Percentiles rank a stretch among this genome's conserved stretches.
Evolutionary conservation across 1,139 yeast species (phyloP).

Genomic region (Magnusiomyces ingens): DNA sequence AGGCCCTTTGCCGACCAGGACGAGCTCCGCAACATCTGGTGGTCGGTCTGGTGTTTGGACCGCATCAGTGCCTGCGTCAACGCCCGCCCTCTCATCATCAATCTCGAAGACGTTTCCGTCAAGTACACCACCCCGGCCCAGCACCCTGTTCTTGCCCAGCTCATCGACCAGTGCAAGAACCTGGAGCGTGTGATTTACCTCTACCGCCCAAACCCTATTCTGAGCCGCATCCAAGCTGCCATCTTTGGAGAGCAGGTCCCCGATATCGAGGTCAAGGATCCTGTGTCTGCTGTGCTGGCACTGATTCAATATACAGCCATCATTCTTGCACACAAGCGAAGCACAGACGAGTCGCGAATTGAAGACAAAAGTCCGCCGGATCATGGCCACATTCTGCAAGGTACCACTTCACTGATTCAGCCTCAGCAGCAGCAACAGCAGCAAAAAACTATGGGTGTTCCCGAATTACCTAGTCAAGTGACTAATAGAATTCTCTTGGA

Average conservation of each 20-base stretch:
- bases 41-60: slow-evolving; percentile 39
- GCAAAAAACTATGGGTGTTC: background rate
- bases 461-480: background rate
- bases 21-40: slow-evolving; percentile 35
- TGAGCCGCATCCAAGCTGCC: slow-evolving; percentile 12
- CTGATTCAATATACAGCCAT: slow-evolving; percentile 29
- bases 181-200: slow-evolving; percentile 34
- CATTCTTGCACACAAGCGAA: slow-evolving; percentile 31
- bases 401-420: background rate
- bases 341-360: slow-evolving; percentile 8
- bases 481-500: slow-evolving; percentile 20
- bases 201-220: slow-evolving; percentile 31
- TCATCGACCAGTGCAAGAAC: slow-evolving; percentile 31
- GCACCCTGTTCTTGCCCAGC: slow-evolving; percentile 26
- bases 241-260: slow-evolving; percentile 18
- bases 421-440: background rate
- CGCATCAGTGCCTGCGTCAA: slow-evolving; percentile 37
- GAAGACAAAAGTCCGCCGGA: slow-evolving; percentile 8
- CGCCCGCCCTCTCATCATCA: slow-evolving; percentile 36
- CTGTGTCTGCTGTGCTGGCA: slow-evolving; percentile 27
- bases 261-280: slow-evolving; percentile 22
- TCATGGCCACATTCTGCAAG: slow-evolving; percentile 3
- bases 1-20: slow-evolving; percentile 30
- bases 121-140: slow-evolving; percentile 27
- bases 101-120: slow-evolving; percentile 36